Percentiles rank a stretch among this genome's conserved stretches.
phyloP scores from a whole-genome alignment of 768 basidiomycete genomes.

The Boletus pseudo-olivaceus region DNA sequence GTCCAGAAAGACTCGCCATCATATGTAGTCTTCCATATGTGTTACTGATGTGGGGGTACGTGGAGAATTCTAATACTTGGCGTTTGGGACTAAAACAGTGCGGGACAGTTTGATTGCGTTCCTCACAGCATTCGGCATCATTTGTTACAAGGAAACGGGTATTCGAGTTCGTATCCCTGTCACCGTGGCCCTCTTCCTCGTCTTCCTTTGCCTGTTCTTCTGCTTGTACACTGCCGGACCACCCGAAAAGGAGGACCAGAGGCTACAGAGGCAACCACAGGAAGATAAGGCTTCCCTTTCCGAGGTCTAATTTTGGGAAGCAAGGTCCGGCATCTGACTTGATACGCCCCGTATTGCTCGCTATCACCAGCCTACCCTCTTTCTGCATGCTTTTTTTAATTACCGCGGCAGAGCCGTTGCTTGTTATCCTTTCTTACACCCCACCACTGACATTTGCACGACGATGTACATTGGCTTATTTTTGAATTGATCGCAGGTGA shows the following conservation, averaged over 20 bases:
- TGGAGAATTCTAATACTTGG: background rate
- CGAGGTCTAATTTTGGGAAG: constrained; percentile 1
- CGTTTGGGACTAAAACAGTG: background rate
- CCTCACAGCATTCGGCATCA: constrained; percentile 27
- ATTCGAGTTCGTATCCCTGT: constrained; percentile 26
- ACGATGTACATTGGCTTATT: constrained; percentile 4
- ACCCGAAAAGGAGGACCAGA: constrained; percentile 14
- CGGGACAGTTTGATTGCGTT: constrained; percentile 34
- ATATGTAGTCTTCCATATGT: constrained; percentile 41
- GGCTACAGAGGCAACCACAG: background rate
- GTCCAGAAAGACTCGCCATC: constrained; percentile 37
- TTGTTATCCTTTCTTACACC: background rate
- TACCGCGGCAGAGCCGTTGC: background rate
- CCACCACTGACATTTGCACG: background rate
- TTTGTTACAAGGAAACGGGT: constrained; percentile 29
- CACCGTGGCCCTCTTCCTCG: constrained; percentile 21
- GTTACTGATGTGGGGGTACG: constrained; percentile 40
- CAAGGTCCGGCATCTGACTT: background rate
- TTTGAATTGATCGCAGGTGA: constrained; percentile 2
- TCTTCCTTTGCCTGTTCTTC: constrained; percentile 26
- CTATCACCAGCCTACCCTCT: background rate
- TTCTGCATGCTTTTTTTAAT: background rate
- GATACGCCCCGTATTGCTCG: background rate
- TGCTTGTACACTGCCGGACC: constrained; percentile 27
- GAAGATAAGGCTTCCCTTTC: background rate